phyloP scores from a whole-genome alignment of 2,329 filamentous ascomycete species.

The Leptodontidium sp. region DNA sequence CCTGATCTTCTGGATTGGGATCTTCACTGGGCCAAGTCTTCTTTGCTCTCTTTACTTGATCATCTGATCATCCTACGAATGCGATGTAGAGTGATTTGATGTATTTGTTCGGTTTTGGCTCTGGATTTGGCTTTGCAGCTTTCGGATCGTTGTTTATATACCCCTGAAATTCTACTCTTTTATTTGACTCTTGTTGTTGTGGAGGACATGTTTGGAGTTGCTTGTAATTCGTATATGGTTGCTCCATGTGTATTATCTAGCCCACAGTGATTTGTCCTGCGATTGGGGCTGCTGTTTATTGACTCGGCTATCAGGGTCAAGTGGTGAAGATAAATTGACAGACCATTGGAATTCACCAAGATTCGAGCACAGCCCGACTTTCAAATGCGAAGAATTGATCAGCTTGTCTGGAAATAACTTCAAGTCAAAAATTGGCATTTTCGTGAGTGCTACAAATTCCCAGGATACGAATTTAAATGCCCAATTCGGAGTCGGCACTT shows the following conservation, averaged over 20 bases:
- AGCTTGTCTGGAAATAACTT: no score
- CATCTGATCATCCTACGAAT: slow-evolving; percentile 48
- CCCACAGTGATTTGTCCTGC: no score
- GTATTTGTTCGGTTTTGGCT: not conserved
- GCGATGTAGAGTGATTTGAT: not conserved
- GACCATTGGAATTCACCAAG: no score
- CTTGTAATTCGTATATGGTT: not conserved
- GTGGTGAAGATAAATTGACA: no score
- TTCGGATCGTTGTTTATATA: not conserved
- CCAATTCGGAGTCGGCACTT: not conserved
- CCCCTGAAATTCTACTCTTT: not conserved
- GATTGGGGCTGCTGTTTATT: not conserved
- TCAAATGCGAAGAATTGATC: no score
- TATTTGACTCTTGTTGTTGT: not conserved
- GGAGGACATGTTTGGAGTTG: no score
- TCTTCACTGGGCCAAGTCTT: slow-evolving; percentile 79
- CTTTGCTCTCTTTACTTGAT: slow-evolving; percentile 68
- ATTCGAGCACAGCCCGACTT: no score
- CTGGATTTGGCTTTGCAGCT: not conserved
- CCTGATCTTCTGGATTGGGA: slow-evolving; percentile 78
- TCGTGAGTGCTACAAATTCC: not conserved
- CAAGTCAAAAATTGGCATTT: no score
- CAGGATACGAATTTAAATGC: not conserved
- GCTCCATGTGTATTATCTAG: no score
- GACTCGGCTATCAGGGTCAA: not conserved